Base-by-base conservation (phyloP, 164 flowering plant genomes). In the Warburgia ugandensis region DNA sequence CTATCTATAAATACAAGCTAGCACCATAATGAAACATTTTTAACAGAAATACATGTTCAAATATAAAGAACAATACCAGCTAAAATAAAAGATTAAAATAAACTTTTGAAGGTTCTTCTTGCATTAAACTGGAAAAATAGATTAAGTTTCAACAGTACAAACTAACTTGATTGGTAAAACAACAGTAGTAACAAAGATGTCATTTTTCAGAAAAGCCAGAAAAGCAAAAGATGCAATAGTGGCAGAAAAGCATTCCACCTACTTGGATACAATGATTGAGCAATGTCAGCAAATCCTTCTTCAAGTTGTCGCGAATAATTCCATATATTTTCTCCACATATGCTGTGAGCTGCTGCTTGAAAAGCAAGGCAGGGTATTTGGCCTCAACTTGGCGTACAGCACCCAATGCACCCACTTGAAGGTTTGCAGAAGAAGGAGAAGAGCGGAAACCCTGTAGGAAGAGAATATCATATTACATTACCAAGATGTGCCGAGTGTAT, bases 331-430 rank as follows among this genome's bases (percentile, higher is more conserved):
- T 94, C 70, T 94, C 99, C 61, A 94, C 92, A 63, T 86, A 94
- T 12, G 99, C 99, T n/a, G 97, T 82, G 29, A 94, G 86, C 77
- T 94, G 99, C 72, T 94, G 92, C 78, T 86, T 94, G 70, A 94
- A 94, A 58, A 94, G 92, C 68, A 86, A 70, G 42, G 99, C 99
- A 19, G 99, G 97, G 60, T 94, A 89, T 61, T 94, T 94, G 3
- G 97, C 99, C 62, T 94, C 97, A 47, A 89, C 99, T 62, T 79
- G 95, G 28, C 81, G 89, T 17, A 86, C 82, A 45, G 77, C 80
- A 27, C 80, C 84, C 48, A 77, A 51, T 22, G 63, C 59, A 33
- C 72, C 64, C 4, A 72, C 80, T 11, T 11, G 51, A 69, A 79
- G 81, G 62, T 62, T 73, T 47, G 76, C 69, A 36, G 95, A 72